A percentile compares a stretch with the other conserved stretches of the same genome.
Conservation (phyloP, 225 moss, liverwort and hornwort species). For the Ulota crispa region DNA sequence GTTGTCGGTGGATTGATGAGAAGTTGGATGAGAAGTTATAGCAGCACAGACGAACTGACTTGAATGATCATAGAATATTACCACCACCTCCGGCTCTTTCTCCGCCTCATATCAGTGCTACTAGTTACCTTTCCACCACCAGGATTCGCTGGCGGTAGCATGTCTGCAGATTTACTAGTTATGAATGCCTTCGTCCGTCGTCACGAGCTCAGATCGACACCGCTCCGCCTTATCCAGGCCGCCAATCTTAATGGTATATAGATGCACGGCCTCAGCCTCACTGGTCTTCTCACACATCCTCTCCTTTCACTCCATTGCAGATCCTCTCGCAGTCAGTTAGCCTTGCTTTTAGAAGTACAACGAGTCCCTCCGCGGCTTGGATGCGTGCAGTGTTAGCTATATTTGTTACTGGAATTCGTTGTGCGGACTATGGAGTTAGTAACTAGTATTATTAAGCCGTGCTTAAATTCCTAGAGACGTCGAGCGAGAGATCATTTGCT, state of each 20-base stretch:
- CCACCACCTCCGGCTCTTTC: background rate
- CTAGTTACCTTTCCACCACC: background rate
- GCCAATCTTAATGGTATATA: background rate
- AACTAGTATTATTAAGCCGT: background rate
- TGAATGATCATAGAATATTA: background rate
- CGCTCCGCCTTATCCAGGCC: slow-evolving; percentile 13
- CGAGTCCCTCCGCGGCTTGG: background rate
- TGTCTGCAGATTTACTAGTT: background rate
- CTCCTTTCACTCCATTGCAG: too few relatives aligned
- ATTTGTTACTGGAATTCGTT: background rate
- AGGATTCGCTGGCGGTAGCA: slow-evolving; percentile 8
- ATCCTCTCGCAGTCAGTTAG: background rate
- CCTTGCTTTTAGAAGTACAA: background rate
- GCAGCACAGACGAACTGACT: background rate
- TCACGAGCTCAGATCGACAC: background rate
- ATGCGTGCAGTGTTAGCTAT: background rate
- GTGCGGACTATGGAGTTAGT: background rate
- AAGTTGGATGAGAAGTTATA: background rate
- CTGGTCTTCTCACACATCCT: background rate
- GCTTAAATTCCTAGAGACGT: background rate
- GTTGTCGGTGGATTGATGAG: too few relatives aligned
- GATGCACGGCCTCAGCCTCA: too few relatives aligned
- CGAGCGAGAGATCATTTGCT: background rate
- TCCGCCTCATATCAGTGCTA: background rate
- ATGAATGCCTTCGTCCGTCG: background rate